Percentiles rank a stretch among this genome's conserved stretches.
Conservation (phyloP, 108 stramenopile species). For the Ochromonas danica region DNA sequence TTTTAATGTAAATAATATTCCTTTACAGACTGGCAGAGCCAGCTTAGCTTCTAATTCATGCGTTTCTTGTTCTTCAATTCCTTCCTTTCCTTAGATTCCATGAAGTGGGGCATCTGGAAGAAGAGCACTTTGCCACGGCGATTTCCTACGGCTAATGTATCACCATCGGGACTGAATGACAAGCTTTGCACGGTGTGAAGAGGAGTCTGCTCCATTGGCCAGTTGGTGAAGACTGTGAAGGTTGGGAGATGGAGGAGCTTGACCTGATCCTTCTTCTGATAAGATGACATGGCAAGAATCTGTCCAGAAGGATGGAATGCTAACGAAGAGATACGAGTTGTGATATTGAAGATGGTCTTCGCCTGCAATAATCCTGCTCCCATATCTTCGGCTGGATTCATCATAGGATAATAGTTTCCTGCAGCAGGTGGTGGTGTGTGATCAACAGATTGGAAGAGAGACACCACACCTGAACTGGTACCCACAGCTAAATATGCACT, state of each 20-base stretch:
- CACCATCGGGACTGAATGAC: constrained; percentile 85
- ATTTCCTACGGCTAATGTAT: constrained; percentile 84
- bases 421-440: too few species aligned
- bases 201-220: constrained; percentile 81
- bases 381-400: background rate
- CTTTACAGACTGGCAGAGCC: too few species aligned
- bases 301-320: constrained; percentile 84
- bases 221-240: constrained; percentile 88
- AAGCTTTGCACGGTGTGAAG: constrained; percentile 80
- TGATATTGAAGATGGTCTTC: constrained; percentile 91
- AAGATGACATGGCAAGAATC: constrained; percentile 82
- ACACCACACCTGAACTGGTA: background rate
- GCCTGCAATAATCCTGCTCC: constrained; percentile 46
- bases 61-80: background rate
- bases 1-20: background rate
- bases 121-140: constrained; percentile 90
- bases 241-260: constrained; percentile 83
- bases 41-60: too few species aligned
- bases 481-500: background rate
- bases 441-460: background rate
- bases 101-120: constrained; percentile 64
- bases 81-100: background rate
- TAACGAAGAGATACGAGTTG: constrained; percentile 70
- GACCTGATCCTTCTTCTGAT: constrained; percentile 74
- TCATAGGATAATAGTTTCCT: background rate